These are phyloP conservation scores for Sphaerobolus stellatus DNA, from an alignment of 1,284 basidiomycete species.

Conservation along the genomic window DNA sequence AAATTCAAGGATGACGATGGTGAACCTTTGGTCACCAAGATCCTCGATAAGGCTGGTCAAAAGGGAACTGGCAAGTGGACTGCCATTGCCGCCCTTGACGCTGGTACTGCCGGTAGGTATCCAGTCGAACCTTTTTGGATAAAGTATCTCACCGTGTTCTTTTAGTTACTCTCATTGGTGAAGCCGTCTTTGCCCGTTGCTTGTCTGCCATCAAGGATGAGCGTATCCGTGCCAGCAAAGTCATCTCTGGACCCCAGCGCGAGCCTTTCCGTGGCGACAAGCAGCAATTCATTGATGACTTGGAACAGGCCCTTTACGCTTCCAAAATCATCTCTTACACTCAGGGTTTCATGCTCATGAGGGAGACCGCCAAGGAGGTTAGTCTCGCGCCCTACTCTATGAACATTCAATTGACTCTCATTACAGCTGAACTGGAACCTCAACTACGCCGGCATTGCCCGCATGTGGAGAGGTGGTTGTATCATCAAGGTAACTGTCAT, in stretches of 20 bases:
- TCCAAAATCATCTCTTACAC: slow-evolving; percentile 99
- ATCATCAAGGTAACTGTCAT: slow-evolving; percentile 84
- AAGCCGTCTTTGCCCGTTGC: slow-evolving; percentile 99
- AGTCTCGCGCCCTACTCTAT: slow-evolving; percentile 33
- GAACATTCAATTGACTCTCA: background rate
- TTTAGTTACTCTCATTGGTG: slow-evolving; percentile 95
- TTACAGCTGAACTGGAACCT: slow-evolving; percentile 72
- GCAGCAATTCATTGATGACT: slow-evolving; percentile 97
- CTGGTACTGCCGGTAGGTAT: slow-evolving; percentile 78
- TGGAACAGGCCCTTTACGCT: slow-evolving; percentile 98
- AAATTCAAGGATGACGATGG: slow-evolving; percentile 97
- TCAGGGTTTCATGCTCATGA: slow-evolving; percentile 99
- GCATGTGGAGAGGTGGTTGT: slow-evolving; percentile 99
- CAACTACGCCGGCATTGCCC: slow-evolving; percentile 96
- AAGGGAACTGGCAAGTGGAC: slow-evolving; percentile 99
- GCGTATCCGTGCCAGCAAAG: slow-evolving; percentile 90
- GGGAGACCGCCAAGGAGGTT: slow-evolving; percentile 95
- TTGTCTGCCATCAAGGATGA: slow-evolving; percentile 98
- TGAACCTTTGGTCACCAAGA: slow-evolving; percentile 87
- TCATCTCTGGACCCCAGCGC: slow-evolving; percentile 85
- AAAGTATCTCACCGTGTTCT: slow-evolving; percentile 11
- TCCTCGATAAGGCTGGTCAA: slow-evolving; percentile 95
- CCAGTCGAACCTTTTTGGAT: slow-evolving; percentile 6
- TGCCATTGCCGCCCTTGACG: slow-evolving; percentile 95
- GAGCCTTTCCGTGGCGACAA: slow-evolving; percentile 97